Evolutionary conservation across 2,329 filamentous ascomycete genomes (phyloP).

Genomic region (Cladosporium phlei): DNA sequence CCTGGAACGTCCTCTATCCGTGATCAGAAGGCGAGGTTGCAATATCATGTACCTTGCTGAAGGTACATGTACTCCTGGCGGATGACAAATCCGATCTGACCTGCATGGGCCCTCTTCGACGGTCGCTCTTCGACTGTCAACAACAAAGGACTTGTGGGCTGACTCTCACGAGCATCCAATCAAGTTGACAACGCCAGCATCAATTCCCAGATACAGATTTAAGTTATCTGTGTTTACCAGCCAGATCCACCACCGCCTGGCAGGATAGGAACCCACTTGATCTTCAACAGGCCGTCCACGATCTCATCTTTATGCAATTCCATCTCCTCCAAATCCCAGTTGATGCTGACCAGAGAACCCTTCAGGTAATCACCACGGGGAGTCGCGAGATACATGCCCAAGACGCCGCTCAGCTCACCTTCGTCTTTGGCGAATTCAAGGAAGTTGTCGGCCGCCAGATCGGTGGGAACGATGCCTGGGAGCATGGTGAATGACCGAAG

Average conservation of each 20-base stretch:
- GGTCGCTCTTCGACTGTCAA: too few species aligned
- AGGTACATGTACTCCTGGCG: too few species aligned
- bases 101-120: too few species aligned
- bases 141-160: too few species aligned
- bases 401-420: slow-evolving; percentile 18
- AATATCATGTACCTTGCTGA: too few species aligned
- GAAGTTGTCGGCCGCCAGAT: slow-evolving; percentile 15
- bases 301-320: slow-evolving; percentile 14
- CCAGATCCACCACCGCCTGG: slow-evolving; percentile 9
- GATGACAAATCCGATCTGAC: too few species aligned
- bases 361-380: slow-evolving; percentile 22
- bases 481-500: slow-evolving; percentile 24
- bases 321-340: slow-evolving; percentile 16
- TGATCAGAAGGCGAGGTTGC: too few species aligned
- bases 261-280: slow-evolving; percentile 7
- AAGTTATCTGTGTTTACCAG: neutral
- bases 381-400: slow-evolving; percentile 21
- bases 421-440: slow-evolving; percentile 22
- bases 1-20: too few species aligned
- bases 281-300: slow-evolving; percentile 20
- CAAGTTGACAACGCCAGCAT: too few species aligned
- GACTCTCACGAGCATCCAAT: too few species aligned
- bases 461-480: slow-evolving; percentile 23
- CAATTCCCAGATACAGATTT: too few species aligned
- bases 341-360: slow-evolving; percentile 15